Base-by-base conservation (phyloP, 192 early-diverging fungal genomes). In the Backusella circina region DNA sequence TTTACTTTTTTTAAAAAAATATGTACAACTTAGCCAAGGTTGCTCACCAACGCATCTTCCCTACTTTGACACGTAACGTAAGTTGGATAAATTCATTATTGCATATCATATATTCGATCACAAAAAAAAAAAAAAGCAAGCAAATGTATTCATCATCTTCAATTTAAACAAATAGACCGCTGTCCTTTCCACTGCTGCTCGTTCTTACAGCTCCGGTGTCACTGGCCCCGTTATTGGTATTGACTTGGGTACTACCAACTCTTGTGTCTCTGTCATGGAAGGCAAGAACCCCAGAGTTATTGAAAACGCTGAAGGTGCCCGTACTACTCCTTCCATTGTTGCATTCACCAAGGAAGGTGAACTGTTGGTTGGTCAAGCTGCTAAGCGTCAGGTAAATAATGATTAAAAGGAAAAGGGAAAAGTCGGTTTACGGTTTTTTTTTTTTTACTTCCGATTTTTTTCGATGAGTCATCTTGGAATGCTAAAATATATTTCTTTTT, bases 221-320 rank as follows among this genome's bases (percentile, higher is more conserved):
- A 70, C 10, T 70, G 81, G 81, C 37, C 81, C 78, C n/a, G 94
- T 96, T 44, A 96, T 97, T 82, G 96, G 96, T 83, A 96, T 97
- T 78, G 96, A 97, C 87, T 84, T 97, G 71, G 96, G 96, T 54
- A 97, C 96, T 26, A 97, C 96, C 78, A 96, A 97, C 88, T 95
- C 94, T 16, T 97, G 96, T 80, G 95, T 96, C 33, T 89, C 95
- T 36, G 92, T 96, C 21, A 97, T 97, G 96, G 96, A 97, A 86
- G 95, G 95, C 79, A 96, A 96, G 84, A 91, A 86, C 70, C 93
- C 94, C 16, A 86, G 90, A 54, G 95, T 97, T 61, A 93, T 97
- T 80, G 95, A 95, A 82, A 96, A 97, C 84, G 80, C 92, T 18
- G 94, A 95, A 80, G 95, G 95, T 78, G 91, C 89, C 21, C 92